Evolutionary conservation across 2,329 filamentous ascomycete genomes (phyloP), one percentile per base, ranked within the genome.

Genomic region (Trichoderma koningiopsis): DNA sequence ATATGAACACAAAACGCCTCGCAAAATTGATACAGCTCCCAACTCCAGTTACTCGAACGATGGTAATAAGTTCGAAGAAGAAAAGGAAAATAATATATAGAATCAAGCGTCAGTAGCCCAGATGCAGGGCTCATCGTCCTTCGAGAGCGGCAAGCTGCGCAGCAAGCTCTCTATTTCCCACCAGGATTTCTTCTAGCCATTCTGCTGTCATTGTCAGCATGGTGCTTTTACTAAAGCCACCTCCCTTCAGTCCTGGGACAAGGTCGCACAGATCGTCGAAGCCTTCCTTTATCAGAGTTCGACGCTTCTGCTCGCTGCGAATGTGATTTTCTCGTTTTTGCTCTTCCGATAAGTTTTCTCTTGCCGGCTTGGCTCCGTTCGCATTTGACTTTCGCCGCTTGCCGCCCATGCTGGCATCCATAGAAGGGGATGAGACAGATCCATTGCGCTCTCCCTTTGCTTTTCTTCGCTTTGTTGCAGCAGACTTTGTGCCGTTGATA

Each of bases 291-390:
- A 95, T 95, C 58, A 94, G 83, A 31, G 92, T 93, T 59, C 93
- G 86, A 40, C 94, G 87, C 79, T 96, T 96, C 80, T 97, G 92
- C 77, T 96, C 93, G 64, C 93, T 96, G 64, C 90, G 85, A 72
- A 97, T 96, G 76, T 96, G 93, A 73, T 97, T 97, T 75, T 90
- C 90, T 57, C 92, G 86, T 79, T 95, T 96, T 79, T 96, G 91
- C 70, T 91, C 89, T 73, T 95, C 92, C 0, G 89, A 88, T 4
- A 96, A 88, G 74, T 97, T 97, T 76, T 90, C 91, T 31, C 91
- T 81, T 3, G 83, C 76, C 2, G 81, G 69, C 74, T 89, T 89
- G 22, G 78, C 72, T 11, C 73, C 77, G 49, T 76, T 80, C 5
- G 75, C 77, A 7, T 76, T 77, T 1, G 86, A 87, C 74, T 87